Percentiles rank a stretch among this genome's conserved stretches.
phyloP scores from a whole-genome alignment of 306 rosid species.

The Alnus rubra region DNA sequence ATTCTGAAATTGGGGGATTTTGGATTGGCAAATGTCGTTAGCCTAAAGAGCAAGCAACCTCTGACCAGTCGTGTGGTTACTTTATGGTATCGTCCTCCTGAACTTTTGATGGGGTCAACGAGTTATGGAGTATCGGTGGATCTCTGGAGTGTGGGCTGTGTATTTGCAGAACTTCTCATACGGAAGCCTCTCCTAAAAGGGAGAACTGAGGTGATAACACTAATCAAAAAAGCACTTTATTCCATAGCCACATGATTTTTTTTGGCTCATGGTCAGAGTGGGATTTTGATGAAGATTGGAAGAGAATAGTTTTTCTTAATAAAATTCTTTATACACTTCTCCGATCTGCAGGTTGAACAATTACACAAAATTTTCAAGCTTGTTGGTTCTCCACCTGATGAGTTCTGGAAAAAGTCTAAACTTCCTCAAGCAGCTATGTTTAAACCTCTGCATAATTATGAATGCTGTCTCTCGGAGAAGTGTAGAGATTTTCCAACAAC shows the following conservation, averaged over 20 bases:
- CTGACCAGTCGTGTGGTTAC: conserved; percentile 95
- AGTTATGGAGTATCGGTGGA: conserved; percentile 84
- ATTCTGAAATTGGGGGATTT: conserved; percentile 89
- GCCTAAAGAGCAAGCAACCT: conserved; percentile 53
- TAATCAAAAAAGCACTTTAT: background rate
- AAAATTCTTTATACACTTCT: background rate
- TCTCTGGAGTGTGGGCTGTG: conserved; percentile 97
- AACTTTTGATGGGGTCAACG: conserved; percentile 93
- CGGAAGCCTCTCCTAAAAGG: conserved; percentile 92
- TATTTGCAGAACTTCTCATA: conserved; percentile 79
- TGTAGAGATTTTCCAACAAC: conserved; percentile 59
- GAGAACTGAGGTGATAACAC: conserved; percentile 80
- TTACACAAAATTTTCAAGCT: conserved; percentile 91
- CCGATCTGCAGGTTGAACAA: conserved; percentile 76
- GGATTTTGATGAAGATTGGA: background rate
- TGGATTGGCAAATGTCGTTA: conserved; percentile 81
- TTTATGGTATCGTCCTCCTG: conserved; percentile 98
- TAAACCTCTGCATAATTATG: conserved; percentile 75
- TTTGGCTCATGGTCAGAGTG: background rate
- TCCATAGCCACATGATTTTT: background rate
- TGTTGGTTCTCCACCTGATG: conserved; percentile 91
- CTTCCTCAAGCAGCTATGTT: conserved; percentile 93
- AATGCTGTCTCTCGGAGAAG: conserved; percentile 64
- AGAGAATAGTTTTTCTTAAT: background rate
- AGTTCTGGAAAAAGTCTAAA: conserved; percentile 75